A percentile compares a stretch with the other conserved stretches of the same genome.
Evolutionary conservation across 805 yeast species (phyloP).

Genomic region (Metschnikowia borealis): DNA sequence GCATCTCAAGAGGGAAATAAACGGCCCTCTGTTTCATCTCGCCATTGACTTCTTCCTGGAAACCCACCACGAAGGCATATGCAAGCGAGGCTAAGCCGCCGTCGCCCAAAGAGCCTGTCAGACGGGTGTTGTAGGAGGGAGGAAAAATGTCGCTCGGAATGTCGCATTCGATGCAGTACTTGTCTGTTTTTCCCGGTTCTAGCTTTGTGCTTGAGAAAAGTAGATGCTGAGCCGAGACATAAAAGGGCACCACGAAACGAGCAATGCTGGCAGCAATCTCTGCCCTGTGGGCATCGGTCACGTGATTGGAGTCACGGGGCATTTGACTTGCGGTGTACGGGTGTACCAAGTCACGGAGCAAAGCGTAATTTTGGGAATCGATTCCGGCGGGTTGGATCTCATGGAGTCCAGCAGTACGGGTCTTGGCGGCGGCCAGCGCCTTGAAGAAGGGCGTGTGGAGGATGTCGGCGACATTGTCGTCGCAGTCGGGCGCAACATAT

Average conservation of each 20-base stretch:
- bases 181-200: slow-evolving; percentile 15
- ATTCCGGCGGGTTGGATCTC: slow-evolving; percentile 24
- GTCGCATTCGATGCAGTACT: slow-evolving; percentile 24
- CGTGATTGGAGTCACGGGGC: slow-evolving; percentile 5
- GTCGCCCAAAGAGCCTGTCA: slow-evolving; percentile 39
- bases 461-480: slow-evolving; percentile 20
- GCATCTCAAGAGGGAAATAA: slow-evolving; percentile 34
- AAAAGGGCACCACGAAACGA: slow-evolving; percentile 36
- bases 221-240: slow-evolving; percentile 37
- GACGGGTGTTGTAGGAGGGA: slow-evolving; percentile 38
- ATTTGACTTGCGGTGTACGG: slow-evolving; percentile 23
- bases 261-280: slow-evolving; percentile 23
- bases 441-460: slow-evolving; percentile 25
- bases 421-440: slow-evolving; percentile 11
- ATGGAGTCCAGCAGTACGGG: slow-evolving; percentile 33
- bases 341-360: slow-evolving; percentile 34
- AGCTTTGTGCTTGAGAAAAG: slow-evolving; percentile 32
- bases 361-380: slow-evolving; percentile 20
- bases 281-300: slow-evolving; percentile 6
- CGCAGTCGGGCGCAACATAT: slow-evolving; percentile 24
- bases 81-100: slow-evolving; percentile 36
- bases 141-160: slow-evolving; percentile 24
- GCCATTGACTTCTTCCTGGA: slow-evolving; percentile 18
- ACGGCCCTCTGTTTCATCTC: slow-evolving; percentile 21
- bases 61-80: slow-evolving; percentile 35